Conservation (phyloP, 2,329 filamentous ascomycete species). For the Teratosphaeria nubilosa region DNA sequence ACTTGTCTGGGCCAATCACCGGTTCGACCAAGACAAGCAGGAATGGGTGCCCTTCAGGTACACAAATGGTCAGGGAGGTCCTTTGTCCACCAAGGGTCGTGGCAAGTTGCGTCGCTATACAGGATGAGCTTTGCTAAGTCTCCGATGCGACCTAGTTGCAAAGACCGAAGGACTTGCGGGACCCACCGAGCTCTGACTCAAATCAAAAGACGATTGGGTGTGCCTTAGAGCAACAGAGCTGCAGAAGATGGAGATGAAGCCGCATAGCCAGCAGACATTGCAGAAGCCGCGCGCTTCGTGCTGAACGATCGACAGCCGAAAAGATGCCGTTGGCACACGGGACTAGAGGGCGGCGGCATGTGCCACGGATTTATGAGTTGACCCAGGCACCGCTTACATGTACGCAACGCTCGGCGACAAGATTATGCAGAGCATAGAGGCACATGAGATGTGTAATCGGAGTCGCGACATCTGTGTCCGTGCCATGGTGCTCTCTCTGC, state of each 20-base stretch:
- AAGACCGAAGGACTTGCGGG: not conserved
- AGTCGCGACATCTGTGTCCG: too few species aligned
- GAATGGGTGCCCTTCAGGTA: conserved; percentile 20
- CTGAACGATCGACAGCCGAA: not conserved
- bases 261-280: not conserved
- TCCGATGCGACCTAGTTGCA: not conserved
- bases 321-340: not conserved
- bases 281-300: not conserved
- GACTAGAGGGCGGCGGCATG: not conserved
- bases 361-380: not conserved
- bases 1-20: conserved; percentile 35
- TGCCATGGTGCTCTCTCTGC: too few species aligned
- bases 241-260: not conserved
- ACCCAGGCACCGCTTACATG: not conserved
- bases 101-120: not conserved
- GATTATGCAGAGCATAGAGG: too few species aligned
- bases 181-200: not conserved
- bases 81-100: not conserved
- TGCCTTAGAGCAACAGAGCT: not conserved
- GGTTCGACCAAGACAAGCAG: conserved; percentile 27
- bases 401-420: too few species aligned
- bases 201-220: not conserved
- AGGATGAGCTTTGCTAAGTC: not conserved
- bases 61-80: not conserved
- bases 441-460: too few species aligned